Percentiles rank a stretch among this genome's conserved stretches.
Evolutionary conservation across 2,329 filamentous ascomycete genomes (phyloP).

Genomic region (Tolypocladium guangdongense): DNA sequence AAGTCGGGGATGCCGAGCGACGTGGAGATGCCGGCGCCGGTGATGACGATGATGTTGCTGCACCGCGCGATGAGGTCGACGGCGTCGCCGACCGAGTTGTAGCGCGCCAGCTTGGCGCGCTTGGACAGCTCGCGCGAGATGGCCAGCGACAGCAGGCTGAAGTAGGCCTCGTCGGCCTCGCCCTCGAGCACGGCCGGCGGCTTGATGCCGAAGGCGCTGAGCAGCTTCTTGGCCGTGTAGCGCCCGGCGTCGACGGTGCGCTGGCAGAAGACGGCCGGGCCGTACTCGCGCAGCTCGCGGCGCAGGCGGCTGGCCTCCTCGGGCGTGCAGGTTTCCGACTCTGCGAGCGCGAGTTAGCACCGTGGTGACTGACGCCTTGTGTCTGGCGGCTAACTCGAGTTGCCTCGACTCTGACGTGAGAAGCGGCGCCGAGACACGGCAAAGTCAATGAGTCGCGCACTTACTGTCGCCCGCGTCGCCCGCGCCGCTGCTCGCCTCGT

Average conservation of each 20-base stretch:
- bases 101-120: slow-evolving; percentile 65
- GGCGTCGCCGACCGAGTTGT: slow-evolving; percentile 83
- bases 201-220: slow-evolving; percentile 74
- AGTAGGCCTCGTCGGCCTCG: slow-evolving; percentile 56
- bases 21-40: slow-evolving; percentile 92
- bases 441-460: slow-evolving; percentile 5
- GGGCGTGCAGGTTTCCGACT: slow-evolving; percentile 47
- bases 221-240: slow-evolving; percentile 70
- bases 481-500: slow-evolving; percentile 44
- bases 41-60: slow-evolving; percentile 84
- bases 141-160: slow-evolving; percentile 62
- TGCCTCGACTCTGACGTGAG: slow-evolving; percentile 6
- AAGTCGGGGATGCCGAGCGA: slow-evolving; percentile 96
- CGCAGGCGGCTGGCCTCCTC: slow-evolving; percentile 60
- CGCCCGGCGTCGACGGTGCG: slow-evolving; percentile 57
- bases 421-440: background rate
- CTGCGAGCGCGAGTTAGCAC: slow-evolving; percentile 8
- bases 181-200: slow-evolving; percentile 66
- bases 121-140: slow-evolving; percentile 73
- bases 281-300: slow-evolving; percentile 61
- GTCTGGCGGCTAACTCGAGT: background rate
- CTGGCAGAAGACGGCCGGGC: slow-evolving; percentile 67
- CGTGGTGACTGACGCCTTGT: background rate
- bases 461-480: slow-evolving; percentile 34
- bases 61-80: slow-evolving; percentile 62